Conservation (phyloP, 116 monocot species). For the Cymodocea nodosa region DNA sequence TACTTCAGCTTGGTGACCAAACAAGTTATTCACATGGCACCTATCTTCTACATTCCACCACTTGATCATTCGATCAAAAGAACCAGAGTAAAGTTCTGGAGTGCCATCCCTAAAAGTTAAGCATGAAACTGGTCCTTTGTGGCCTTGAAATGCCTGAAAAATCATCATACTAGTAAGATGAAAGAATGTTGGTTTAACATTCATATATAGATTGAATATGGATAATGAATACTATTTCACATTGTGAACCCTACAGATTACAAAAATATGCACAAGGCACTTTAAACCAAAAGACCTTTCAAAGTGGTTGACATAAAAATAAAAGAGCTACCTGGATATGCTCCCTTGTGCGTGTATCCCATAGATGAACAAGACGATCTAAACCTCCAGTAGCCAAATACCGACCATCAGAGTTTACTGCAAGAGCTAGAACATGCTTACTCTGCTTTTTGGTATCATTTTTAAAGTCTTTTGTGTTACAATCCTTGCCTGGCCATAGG, state of each 20-base stretch:
- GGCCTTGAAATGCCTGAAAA: slow-evolving; percentile 91
- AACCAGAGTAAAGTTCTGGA: slow-evolving; percentile 79
- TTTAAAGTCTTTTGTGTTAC: slow-evolving; percentile 35
- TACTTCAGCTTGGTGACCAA: slow-evolving; percentile 94
- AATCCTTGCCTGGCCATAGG: slow-evolving; percentile 72
- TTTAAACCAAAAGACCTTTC: background rate
- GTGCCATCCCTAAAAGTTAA: slow-evolving; percentile 76
- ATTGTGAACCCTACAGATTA: no score
- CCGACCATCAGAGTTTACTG: slow-evolving; percentile 81
- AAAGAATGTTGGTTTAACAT: background rate
- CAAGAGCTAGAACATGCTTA: slow-evolving; percentile 59
- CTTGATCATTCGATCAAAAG: slow-evolving; percentile 89
- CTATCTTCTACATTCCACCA: slow-evolving; percentile 95
- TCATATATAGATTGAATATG: no score
- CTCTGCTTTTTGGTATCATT: slow-evolving; percentile 49
- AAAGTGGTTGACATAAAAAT: background rate
- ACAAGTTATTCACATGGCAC: slow-evolving; percentile 70
- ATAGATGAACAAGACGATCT: slow-evolving; percentile 88
- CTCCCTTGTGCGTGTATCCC: slow-evolving; percentile 80
- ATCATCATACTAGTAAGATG: background rate
- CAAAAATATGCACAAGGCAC: no score
- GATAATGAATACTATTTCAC: no score
- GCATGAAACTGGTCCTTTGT: slow-evolving; percentile 81
- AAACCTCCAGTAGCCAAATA: slow-evolving; percentile 83
- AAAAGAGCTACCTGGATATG: slow-evolving; percentile 70